Evolutionary conservation across 2,329 filamentous ascomycete species (phyloP).

Genomic region (Bimuria novae-zelandiae): DNA sequence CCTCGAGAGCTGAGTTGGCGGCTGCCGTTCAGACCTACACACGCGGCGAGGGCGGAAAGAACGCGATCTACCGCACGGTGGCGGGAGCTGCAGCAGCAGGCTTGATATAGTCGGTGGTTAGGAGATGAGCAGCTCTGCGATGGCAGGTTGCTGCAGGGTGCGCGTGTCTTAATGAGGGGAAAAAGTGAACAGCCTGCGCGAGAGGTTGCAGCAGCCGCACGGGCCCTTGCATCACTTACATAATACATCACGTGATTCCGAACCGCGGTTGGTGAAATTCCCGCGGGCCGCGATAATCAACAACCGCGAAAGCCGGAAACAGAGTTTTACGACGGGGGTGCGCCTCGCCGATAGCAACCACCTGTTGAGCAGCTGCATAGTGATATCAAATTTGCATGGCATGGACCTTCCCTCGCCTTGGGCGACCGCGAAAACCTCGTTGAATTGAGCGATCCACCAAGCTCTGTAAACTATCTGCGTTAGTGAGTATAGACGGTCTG

Average conservation of each 20-base stretch:
- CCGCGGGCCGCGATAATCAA: not conserved
- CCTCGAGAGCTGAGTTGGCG: conserved; percentile 24
- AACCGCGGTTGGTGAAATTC: not conserved
- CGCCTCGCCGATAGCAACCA: not conserved
- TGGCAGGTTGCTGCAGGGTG: conserved; percentile 23
- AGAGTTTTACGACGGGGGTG: conserved; percentile 1
- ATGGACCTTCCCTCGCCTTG: too few species aligned
- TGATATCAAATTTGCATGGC: not conserved
- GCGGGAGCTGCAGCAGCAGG: conserved; percentile 25
- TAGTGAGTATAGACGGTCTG: not conserved
- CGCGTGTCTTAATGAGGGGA: conserved; percentile 1
- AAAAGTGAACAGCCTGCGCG: too few species aligned
- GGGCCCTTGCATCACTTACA: conserved; percentile 1
- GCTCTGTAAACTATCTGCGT: not conserved
- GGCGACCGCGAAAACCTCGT: too few species aligned
- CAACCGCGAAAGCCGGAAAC: conserved; percentile 2
- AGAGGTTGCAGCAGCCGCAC: conserved; percentile 10
- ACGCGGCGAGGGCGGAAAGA: conserved; percentile 29
- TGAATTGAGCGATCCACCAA: too few species aligned
- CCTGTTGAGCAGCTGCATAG: not conserved
- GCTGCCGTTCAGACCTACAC: conserved; percentile 27
- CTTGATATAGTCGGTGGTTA: conserved; percentile 15
- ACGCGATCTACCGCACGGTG: conserved; percentile 24
- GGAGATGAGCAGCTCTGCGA: conserved; percentile 18
- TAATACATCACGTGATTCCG: conserved; percentile 1